phyloP scores from a whole-genome alignment of 495 filamentous ascomycete species.

The Margaritispora aquatica region DNA sequence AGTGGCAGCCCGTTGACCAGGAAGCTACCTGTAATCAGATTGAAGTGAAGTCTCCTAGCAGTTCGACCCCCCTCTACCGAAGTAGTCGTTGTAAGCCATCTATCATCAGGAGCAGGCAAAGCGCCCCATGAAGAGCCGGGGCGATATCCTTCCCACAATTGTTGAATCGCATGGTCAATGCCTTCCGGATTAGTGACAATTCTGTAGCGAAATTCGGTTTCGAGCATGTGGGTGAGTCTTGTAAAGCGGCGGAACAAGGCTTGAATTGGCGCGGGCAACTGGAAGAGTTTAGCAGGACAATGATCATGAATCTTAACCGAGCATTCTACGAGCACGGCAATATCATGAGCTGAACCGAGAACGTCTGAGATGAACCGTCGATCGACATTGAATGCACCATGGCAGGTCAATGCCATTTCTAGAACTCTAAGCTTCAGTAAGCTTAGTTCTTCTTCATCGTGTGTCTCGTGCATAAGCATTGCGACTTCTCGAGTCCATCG shows the following conservation, averaged over 20 bases:
- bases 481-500: conserved; percentile 14
- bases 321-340: conserved; percentile 14
- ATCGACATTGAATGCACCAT: conserved; percentile 17
- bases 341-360: conserved; percentile 1
- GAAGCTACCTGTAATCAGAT: conserved; percentile 40
- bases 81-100: conserved; percentile 30
- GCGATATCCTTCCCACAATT: conserved; percentile 29
- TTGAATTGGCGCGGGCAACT: not conserved
- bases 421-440: conserved; percentile 24
- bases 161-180: conserved; percentile 26
- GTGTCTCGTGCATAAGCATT: conserved; percentile 5
- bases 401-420: conserved; percentile 30
- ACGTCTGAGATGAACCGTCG: not conserved
- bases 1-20: conserved; percentile 43
- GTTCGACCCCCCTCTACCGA: not conserved
- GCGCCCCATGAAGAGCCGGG: conserved; percentile 21
- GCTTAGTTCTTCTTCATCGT: conserved; percentile 15
- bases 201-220: conserved; percentile 1
- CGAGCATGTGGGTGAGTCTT: conserved; percentile 5
- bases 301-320: conserved; percentile 17
- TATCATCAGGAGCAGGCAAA: conserved; percentile 12
- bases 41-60: conserved; percentile 33
- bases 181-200: conserved; percentile 10
- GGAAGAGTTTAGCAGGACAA: conserved; percentile 9
- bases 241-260: not conserved